A percentile compares a stretch with the other conserved stretches of the same genome.
Evolutionary conservation across 2,329 filamentous ascomycete species (phyloP).

Genomic region (Ophiobolus disseminans): DNA sequence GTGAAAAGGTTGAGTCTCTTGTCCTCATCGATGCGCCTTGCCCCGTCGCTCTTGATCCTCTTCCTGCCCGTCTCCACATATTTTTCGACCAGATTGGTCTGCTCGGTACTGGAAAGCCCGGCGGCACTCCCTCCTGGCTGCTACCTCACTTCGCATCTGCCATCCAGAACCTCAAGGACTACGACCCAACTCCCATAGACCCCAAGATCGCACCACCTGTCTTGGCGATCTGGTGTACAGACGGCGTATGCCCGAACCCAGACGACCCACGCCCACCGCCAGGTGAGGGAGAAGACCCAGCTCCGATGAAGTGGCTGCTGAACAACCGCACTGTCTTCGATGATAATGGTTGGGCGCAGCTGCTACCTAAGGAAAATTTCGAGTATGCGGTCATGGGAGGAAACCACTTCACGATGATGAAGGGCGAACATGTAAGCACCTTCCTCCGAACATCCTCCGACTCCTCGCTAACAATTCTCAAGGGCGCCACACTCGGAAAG

Average conservation of each 20-base stretch:
- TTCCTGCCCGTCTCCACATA: constrained; percentile 66
- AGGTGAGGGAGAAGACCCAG: constrained; percentile 62
- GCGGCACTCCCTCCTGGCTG: constrained; percentile 74
- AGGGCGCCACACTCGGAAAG: constrained; percentile 51
- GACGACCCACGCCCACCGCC: constrained; percentile 71
- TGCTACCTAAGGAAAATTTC: constrained; percentile 67
- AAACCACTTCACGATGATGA: constrained; percentile 81
- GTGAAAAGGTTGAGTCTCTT: constrained; percentile 59
- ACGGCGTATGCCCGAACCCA: constrained; percentile 73
- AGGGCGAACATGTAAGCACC: constrained; percentile 59
- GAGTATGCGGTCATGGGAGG: constrained; percentile 71
- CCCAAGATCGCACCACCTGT: constrained; percentile 66
- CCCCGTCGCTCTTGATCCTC: constrained; percentile 59
- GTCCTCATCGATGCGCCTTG: constrained; percentile 62
- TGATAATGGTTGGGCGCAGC: constrained; percentile 73
- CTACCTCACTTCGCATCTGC: constrained; percentile 75
- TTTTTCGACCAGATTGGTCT: constrained; percentile 78
- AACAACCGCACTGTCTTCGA: constrained; percentile 77
- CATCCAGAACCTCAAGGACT: constrained; percentile 72
- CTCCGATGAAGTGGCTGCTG: constrained; percentile 69
- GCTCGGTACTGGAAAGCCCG: constrained; percentile 66
- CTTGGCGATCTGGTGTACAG: constrained; percentile 73
- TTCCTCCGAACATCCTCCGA: neutral
- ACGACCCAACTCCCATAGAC: constrained; percentile 70
- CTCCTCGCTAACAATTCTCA: constrained; percentile 29